Evolutionary conservation across 2,329 filamentous ascomycete species (phyloP).

Genomic region (Colletotrichum costaricense): DNA sequence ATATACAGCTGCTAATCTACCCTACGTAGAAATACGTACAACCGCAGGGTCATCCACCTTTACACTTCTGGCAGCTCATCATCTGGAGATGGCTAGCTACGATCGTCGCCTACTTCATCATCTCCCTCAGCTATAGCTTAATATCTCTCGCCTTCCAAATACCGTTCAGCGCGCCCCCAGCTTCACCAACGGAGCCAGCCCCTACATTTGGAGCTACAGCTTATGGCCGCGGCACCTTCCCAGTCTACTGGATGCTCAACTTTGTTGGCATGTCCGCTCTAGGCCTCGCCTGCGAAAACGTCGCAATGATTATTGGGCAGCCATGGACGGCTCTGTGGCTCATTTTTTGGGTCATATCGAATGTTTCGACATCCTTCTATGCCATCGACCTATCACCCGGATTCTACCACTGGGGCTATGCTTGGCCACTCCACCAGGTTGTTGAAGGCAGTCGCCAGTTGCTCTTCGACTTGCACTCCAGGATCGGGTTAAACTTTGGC

Average conservation of each 20-base stretch:
- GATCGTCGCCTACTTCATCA: slow-evolving; percentile 67
- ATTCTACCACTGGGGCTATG: slow-evolving; percentile 73
- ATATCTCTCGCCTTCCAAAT: slow-evolving; percentile 72
- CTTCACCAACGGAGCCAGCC: slow-evolving; percentile 51
- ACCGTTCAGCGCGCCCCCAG: slow-evolving; percentile 64
- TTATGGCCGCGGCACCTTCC: slow-evolving; percentile 68
- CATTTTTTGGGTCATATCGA: slow-evolving; percentile 76
- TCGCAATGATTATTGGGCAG: slow-evolving; percentile 70
- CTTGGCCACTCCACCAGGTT: slow-evolving; percentile 72
- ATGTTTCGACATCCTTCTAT: slow-evolving; percentile 71
- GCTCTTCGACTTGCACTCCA: slow-evolving; percentile 68
- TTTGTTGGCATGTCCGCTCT: slow-evolving; percentile 72
- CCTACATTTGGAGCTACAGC: slow-evolving; percentile 60
- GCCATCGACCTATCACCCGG: slow-evolving; percentile 66
- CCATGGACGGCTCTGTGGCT: slow-evolving; percentile 72
- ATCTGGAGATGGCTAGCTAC: slow-evolving; percentile 69
- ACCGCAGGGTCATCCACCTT: slow-evolving; percentile 64
- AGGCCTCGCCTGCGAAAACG: slow-evolving; percentile 73
- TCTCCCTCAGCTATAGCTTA: slow-evolving; percentile 73
- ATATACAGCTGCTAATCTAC: background rate
- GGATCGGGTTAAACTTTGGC: slow-evolving; percentile 70
- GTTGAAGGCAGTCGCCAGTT: slow-evolving; percentile 70
- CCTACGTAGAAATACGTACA: slow-evolving; percentile 58
- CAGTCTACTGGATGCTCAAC: slow-evolving; percentile 73
- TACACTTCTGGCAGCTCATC: slow-evolving; percentile 68